Base-by-base conservation (phyloP, 805 yeast genomes). In the Kazachstania africana region DNA sequence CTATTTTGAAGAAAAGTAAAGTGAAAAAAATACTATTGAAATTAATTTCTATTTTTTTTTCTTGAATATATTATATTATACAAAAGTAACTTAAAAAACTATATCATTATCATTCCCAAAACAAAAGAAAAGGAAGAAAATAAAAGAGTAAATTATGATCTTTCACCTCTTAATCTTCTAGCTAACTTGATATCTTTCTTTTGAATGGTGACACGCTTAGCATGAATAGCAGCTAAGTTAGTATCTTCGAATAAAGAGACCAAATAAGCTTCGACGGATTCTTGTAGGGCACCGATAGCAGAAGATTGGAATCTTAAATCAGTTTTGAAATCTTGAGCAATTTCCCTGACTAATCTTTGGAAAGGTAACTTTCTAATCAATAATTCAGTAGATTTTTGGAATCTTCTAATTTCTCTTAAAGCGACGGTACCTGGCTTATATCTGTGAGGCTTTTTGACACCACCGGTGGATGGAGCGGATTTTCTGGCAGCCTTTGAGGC, bases 171-270 rank as follows among this genome's bases (percentile, higher is more conserved):
- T 61, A 88, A 75, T 71, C 97, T 81, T 70, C 96, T 80, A 48
- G 96, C 97, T 59, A 88, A 72, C 60, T 85, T 95, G 61, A 88
- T 83, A 64, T 88, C 97, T 70, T 85, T 87, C 82, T 85, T 87
- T 73, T 84, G 95, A 57, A 88, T 83, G 44, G 97, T 88, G 50
- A 88, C 96, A 68, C 97, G 81, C 77, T 88, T 88, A 55, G 97
- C 97, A 66, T 88, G 97, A 48, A 84, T 83, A 45, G 96, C 95
- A 69, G 96, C 91, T 70, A 88, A 74, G 72, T 87, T 87, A 46
- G 96, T 88, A 65, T 88, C 96, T 70, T 88, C 96, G 50, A 88
- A 88, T 55, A 88, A 66, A 39, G 94, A 83, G 33, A 88, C 95
- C 52, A 88, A 70, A 74, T 84, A 88, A 55, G 96, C 95, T 71